Base-by-base conservation (phyloP, 1,284 basidiomycete species). In the Malassezia psittaci region DNA sequence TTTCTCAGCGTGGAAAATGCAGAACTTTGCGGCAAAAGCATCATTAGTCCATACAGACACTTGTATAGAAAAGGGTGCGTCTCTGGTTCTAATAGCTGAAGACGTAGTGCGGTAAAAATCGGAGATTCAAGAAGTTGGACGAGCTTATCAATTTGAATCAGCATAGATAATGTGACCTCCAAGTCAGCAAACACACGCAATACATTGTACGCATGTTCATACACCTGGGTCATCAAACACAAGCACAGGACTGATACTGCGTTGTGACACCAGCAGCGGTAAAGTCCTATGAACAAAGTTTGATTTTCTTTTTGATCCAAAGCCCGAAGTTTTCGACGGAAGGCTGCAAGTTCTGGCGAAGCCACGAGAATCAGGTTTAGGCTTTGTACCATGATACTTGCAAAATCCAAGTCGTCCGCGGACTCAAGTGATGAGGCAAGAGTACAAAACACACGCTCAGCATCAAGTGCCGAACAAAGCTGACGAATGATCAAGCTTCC, bases 191-290 rank as follows among this genome's bases (percentile, higher is more conserved):
- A 96, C 62, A 96, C 96, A 55, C 87, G 85, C n/a, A 99, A 79
- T 29, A 99, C 80, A 74, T 93, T 94, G 38, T 89, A 94, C 1
- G 94, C 94, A 76, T 98, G 94, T 74, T 99, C 94, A 69, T 98
- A 99, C 4, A 93, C 91, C 76, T 98, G 94, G 0, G 93, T 90
- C 11, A 98, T 79, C 18, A 99, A 80, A 75, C 94, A 99, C 3
- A 99, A 81, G 1, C 90, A 88, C 71, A 99, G 94, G 0, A 90
- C 90, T 0, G 94, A 87, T 21, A 98, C 90, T 0, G 94, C 87
- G 70, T 96, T 96, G 72, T 98, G 94, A 75, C 90, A 96, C 93
- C 94, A 99, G 38, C 90, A 96, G 36, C 89, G 82, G 73, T 98
- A 98, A 16, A 99, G 78, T 0, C 86, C 87, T 1, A 85, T 87